Evolutionary conservation across 2,329 filamentous ascomycete species (phyloP).

Genomic region (Blumeriella jaapii): DNA sequence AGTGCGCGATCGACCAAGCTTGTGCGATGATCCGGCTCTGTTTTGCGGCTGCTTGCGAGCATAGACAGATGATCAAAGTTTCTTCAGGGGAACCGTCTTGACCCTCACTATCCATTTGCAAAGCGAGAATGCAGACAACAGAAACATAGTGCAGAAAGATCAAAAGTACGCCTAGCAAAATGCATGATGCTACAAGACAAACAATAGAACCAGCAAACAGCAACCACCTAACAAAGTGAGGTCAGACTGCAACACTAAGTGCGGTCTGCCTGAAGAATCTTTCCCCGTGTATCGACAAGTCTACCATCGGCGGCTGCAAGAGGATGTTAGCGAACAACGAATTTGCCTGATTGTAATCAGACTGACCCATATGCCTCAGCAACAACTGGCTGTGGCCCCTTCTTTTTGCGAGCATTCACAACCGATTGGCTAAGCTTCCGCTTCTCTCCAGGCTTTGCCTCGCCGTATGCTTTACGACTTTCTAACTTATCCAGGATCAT

Average conservation of each 20-base stretch:
- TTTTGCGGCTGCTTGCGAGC: too few relatives aligned
- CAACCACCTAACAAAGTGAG: conserved; percentile 13
- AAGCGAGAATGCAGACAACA: conserved; percentile 9
- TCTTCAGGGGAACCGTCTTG: not conserved
- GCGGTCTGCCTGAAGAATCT: conserved; percentile 6
- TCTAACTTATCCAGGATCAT: conserved; percentile 23
- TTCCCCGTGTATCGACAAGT: not conserved
- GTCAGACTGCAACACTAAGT: conserved; percentile 20
- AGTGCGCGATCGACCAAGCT: too few relatives aligned
- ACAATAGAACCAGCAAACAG: conserved; percentile 10
- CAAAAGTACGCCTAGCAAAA: conserved; percentile 5
- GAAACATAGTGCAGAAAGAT: conserved; percentile 7
- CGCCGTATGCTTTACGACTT: not conserved
- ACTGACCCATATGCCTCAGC: conserved; percentile 30
- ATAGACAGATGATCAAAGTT: not conserved
- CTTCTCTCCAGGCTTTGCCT: conserved; percentile 10
- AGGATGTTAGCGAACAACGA: conserved; percentile 15
- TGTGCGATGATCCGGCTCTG: too few relatives aligned
- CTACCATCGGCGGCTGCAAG: conserved; percentile 31
- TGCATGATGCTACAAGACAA: conserved; percentile 5
- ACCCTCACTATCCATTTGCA: conserved; percentile 4
- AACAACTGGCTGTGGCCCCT: conserved; percentile 30
- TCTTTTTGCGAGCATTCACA: conserved; percentile 27
- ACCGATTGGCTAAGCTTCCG: conserved; percentile 19
- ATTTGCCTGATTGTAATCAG: not conserved